Base-by-base conservation (phyloP, 2,329 filamentous ascomycete species). In the Aureobasidium musti region DNA sequence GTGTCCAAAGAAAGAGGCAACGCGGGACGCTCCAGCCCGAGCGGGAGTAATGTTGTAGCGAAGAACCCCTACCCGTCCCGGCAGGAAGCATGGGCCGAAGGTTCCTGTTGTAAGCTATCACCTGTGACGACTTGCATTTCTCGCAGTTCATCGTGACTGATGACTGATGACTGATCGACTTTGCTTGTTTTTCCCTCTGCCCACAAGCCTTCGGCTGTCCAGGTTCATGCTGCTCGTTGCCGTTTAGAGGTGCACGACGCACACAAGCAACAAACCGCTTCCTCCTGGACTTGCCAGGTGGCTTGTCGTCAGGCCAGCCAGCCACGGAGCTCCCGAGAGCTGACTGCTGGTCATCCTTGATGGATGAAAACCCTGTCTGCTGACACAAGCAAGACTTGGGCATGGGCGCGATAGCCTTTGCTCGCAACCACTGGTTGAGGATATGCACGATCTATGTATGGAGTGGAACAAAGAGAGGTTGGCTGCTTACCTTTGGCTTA, bases 401-500 rank as follows among this genome's bases (percentile, higher is more conserved):
- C 26, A 49, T 23, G 28, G 33, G 33, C 47, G 17, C 23, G 28
- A 52, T 41, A 41, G 11, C 13, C 30, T 63, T 52, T 41, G n/a
- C 59, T 41, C n/a, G 19, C n/a, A 41, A 28, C 59, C 41, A 50
- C 35, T 43, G 47, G 45, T 43, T n/a, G 33, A 52, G 23, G 5
- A 43, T 11, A 53, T 35, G 30, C 60, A 53, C 21, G 37, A 63
- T 63, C 59, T 63, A 63, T 21, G n/a, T 63, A 63, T 1, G 5
- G 30, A 52, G 30, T 37, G 43, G 59, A 41, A 21, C 30, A 63
- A 39, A 23, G 59, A 52, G 26, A 61, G 39, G 56, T 57, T 67
- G 43, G 17, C 19, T 54, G 79, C 84, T 76, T 77, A 92, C 91
- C 86, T 93, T 94, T 5, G 93, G 93, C 74, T 89, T 89, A 43